Evolutionary conservation across 2,329 filamentous ascomycete species (phyloP).

Genomic region (Calonectria ilicicola): DNA sequence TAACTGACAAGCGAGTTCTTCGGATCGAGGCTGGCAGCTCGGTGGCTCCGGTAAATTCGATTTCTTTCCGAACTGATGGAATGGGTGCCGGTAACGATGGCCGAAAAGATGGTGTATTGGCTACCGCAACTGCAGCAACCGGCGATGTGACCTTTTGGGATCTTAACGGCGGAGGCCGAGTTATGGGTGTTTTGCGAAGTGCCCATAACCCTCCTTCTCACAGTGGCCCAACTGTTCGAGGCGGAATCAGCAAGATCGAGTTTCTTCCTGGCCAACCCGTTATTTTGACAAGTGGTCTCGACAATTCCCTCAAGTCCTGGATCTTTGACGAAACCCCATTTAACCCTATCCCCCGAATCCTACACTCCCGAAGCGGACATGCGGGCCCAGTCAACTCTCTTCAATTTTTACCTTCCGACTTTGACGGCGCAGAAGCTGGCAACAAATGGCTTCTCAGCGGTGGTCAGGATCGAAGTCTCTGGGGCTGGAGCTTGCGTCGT

Average conservation of each 20-base stretch:
- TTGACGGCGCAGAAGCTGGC: constrained; percentile 87
- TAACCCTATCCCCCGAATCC: constrained; percentile 83
- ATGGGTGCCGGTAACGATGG: constrained; percentile 90
- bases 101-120: constrained; percentile 89
- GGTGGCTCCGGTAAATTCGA: constrained; percentile 78
- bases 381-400: constrained; percentile 86
- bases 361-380: constrained; percentile 90
- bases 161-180: constrained; percentile 86
- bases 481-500: constrained; percentile 94
- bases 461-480: constrained; percentile 89
- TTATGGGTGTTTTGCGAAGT: constrained; percentile 87
- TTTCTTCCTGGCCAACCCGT: constrained; percentile 92
- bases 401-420: constrained; percentile 86
- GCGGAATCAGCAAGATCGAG: constrained; percentile 88
- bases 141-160: constrained; percentile 98
- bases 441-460: constrained; percentile 96
- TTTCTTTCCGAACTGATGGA: constrained; percentile 91
- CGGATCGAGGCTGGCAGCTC: constrained; percentile 75
- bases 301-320: constrained; percentile 96
- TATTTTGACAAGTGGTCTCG: constrained; percentile 88
- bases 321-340: constrained; percentile 95
- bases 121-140: constrained; percentile 81
- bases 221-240: constrained; percentile 68
- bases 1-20: constrained; percentile 80
- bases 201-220: constrained; percentile 83